Percentiles rank a stretch among this genome's conserved stretches.
Evolutionary conservation across 495 filamentous ascomycete species (phyloP).

Genomic region (Physcia stellaris): DNA sequence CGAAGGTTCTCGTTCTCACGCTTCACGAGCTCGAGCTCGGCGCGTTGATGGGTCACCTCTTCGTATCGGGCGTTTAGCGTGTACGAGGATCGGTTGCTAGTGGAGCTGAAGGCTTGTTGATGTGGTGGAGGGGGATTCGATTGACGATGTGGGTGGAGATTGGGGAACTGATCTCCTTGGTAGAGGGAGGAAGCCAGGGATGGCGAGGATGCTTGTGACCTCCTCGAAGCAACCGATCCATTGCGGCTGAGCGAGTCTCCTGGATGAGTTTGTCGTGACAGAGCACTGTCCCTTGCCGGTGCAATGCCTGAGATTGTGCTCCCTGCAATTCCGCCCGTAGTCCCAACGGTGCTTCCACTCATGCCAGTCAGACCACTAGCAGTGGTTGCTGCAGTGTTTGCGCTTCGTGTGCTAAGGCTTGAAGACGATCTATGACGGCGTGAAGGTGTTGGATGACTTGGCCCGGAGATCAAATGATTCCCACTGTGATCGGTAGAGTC

Average conservation of each 20-base stretch:
- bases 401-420: slow-evolving; percentile 40
- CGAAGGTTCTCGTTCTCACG: slow-evolving; percentile 70
- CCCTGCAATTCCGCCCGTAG: slow-evolving; percentile 20
- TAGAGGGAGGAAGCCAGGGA: slow-evolving; percentile 22
- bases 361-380: slow-evolving; percentile 11
- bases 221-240: slow-evolving; percentile 27
- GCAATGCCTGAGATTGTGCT: slow-evolving; percentile 33
- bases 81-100: slow-evolving; percentile 15
- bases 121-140: slow-evolving; percentile 21
- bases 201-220: slow-evolving; percentile 24
- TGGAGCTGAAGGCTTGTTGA: slow-evolving; percentile 8
- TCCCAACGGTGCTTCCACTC: slow-evolving; percentile 18
- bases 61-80: slow-evolving; percentile 43
- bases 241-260: slow-evolving; percentile 14
- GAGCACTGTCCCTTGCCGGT: slow-evolving; percentile 28
- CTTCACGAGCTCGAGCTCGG: slow-evolving; percentile 60
- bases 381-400: slow-evolving; percentile 31
- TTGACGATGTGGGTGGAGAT: slow-evolving; percentile 16
- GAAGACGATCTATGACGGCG: slow-evolving; percentile 53
- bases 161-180: slow-evolving; percentile 20
- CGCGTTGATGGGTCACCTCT: slow-evolving; percentile 51
- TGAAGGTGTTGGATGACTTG: slow-evolving; percentile 40
- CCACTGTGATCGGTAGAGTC: slow-evolving; percentile 34
- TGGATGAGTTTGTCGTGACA: too few species aligned
- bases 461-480: slow-evolving; percentile 34